Evolutionary conservation across 148 eudicot genomes (phyloP), one percentile per base, ranked within the genome.

Genomic region (Chenopodium album): DNA sequence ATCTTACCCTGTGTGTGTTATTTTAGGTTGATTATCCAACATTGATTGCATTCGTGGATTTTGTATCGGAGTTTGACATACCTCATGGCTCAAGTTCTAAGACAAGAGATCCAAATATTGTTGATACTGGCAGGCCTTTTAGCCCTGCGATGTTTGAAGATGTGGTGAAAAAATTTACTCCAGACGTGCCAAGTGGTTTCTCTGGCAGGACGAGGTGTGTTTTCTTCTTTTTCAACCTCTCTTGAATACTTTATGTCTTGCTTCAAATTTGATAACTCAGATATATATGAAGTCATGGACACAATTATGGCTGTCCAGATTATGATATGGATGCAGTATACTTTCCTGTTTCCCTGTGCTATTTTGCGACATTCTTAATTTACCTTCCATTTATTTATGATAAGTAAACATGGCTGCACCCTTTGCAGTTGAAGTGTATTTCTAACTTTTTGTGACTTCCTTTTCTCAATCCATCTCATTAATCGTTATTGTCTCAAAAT

Each of bases 131-230:
- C 23, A 90, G 89, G 77, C 91, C 98, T 66, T 89, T 95, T 67
- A 88, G 87, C 67, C 98, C 98, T 65, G 84, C 86, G 46, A 92
- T 95, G 93, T 95, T 95, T 84, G 98, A 92, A 86, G 86, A 10
- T 41, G 97, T 95, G 50, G 88, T 95, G 76, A 91, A 85, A 82
- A 93, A 90, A 16, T 95, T 95, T 73, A 92, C 98, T 63, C 98
- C 98, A 68, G 98, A 92, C 80, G 92, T 92, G 66, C 88, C 92
- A 32, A 86, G 89, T 83, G 89, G 93, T 81, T 82, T 91, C 63
- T 90, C 91, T 50, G 97, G 98, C 78, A 87, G 98, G 75, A 92
- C 92, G 73, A 93, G 98, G 98, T 93, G 71, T 78, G 83, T 81
- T 22, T 76, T 29, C 52, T 62, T 77, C 31, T 73, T 26, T 76